phyloP scores from a whole-genome alignment of 805 yeast species.

The Kodamaea hsintzibuensis region DNA sequence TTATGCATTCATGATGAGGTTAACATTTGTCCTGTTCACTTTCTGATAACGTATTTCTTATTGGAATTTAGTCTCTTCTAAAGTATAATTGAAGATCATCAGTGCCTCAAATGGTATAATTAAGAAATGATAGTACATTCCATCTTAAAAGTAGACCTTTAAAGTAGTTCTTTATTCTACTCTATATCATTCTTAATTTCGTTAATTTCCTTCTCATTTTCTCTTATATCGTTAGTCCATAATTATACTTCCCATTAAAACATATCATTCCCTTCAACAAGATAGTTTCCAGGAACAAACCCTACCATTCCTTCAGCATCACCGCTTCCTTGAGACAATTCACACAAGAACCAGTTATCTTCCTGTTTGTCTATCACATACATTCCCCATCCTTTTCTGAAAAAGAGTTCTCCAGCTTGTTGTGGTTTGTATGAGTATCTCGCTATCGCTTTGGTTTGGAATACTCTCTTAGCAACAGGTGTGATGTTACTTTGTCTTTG shows the following conservation, averaged over 20 bases:
- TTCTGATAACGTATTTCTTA: too few relatives aligned
- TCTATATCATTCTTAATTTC: too few relatives aligned
- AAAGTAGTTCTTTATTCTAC: too few relatives aligned
- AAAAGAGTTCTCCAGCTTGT: conserved; percentile 41
- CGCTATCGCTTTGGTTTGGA: conserved; percentile 38
- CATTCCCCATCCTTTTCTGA: conserved; percentile 44
- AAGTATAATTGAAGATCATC: too few relatives aligned
- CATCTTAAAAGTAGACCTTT: too few relatives aligned
- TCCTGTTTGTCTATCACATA: conserved; percentile 44
- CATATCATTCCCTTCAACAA: conserved; percentile 31
- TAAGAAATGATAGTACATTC: too few relatives aligned
- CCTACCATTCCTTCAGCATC: conserved; percentile 37
- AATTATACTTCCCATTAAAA: conserved; percentile 4
- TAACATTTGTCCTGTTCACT: too few relatives aligned
- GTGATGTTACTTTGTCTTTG: conserved; percentile 20
- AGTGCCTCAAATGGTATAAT: too few relatives aligned
- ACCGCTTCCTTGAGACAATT: conserved; percentile 37
- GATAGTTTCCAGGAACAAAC: conserved; percentile 45
- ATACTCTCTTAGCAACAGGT: conserved; percentile 32
- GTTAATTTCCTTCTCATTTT: neutral
- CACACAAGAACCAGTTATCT: conserved; percentile 47
- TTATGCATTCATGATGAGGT: too few relatives aligned
- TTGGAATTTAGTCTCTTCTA: too few relatives aligned
- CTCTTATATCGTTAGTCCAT: neutral
- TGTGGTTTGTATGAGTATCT: conserved; percentile 42